Base-by-base conservation (phyloP, 2,329 filamentous ascomycete genomes). In the Fusarium clavum region DNA sequence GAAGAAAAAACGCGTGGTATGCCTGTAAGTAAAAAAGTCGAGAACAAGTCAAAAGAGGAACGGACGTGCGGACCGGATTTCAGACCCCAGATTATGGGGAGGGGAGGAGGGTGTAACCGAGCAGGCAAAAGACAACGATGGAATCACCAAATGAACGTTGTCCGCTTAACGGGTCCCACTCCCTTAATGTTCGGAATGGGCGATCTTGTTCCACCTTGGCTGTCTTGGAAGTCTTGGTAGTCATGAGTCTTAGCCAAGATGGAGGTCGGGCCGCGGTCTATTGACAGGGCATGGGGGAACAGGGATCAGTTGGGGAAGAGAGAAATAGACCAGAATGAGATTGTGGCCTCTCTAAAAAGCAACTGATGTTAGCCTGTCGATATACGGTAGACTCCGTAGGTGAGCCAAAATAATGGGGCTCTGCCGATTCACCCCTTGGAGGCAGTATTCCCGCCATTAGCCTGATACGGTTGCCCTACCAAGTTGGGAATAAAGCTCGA, bases 151-250 rank as follows among this genome's bases (percentile, higher is more conserved):
- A 65, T 60, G 53, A 30, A 18, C 52, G 41, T 30, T 24, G 14
- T 53, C 34, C 30, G 47, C 32, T 52, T 41, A 47, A 52, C 11
- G 24, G 30, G 9, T 61, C 61, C 63, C 54, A 66, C 61, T 41
- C 30, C 49, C 32, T 43, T 43, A 53, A 22, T 40, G 47, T 55
- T 55, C 63, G 61, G 63, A 66, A 66, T 61, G 34, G 63, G 61
- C 47, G 61, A 67, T 66, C 55, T 27, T 43, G 22, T 61, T 66
- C 62, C 63, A 66, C 43, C 61, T 66, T 66, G 63, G 63, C 63
- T 61, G 34, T 54, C 63, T 66, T 66, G 61, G 63, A 38, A 66
- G 62, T 65, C 62, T 64, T 65, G 52, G 62, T 32, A 48, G 34
- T 53, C 61, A 53, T 65, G 47, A 61, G 47, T 53, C 16, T n/a